A percentile compares a stretch with the other conserved stretches of the same genome.
phyloP scores from a whole-genome alignment of 768 basidiomycete genomes.

The Phanerodontia chrysosporium region DNA sequence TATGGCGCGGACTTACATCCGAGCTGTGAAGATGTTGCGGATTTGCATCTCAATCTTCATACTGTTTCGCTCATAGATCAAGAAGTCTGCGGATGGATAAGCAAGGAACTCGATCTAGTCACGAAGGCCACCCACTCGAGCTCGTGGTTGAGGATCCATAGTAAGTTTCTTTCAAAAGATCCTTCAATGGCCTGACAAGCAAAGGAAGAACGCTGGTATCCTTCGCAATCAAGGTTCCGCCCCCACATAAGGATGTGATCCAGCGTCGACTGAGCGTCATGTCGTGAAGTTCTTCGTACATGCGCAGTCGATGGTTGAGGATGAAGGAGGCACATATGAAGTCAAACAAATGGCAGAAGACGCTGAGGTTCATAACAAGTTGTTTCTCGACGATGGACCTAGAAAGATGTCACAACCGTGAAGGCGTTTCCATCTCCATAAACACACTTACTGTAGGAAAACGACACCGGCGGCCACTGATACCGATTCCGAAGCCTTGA shows the following conservation, averaged over 20 bases:
- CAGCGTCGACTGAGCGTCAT: conserved; percentile 33
- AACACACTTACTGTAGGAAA: conserved; percentile 35
- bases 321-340: conserved; percentile 39
- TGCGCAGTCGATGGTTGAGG: conserved; percentile 28
- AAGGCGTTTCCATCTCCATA: neutral
- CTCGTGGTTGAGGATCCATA: neutral
- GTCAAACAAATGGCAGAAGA: conserved; percentile 51
- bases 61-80: neutral
- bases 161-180: neutral
- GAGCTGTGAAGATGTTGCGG: conserved; percentile 6
- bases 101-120: neutral
- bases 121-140: neutral
- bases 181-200: neutral
- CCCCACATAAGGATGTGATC: neutral
- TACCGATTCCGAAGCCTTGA: neutral
- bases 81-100: neutral
- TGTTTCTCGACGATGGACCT: conserved; percentile 40
- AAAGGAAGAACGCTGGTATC: neutral
- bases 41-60: neutral
- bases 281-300: conserved; percentile 32
- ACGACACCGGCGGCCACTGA: conserved; percentile 31
- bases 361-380: conserved; percentile 40
- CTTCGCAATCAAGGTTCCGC: neutral
- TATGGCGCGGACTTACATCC: conserved; percentile 1
- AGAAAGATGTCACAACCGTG: neutral